phyloP scores from a whole-genome alignment of 495 filamentous ascomycete species.

The Thermothielavioides terrestris region DNA sequence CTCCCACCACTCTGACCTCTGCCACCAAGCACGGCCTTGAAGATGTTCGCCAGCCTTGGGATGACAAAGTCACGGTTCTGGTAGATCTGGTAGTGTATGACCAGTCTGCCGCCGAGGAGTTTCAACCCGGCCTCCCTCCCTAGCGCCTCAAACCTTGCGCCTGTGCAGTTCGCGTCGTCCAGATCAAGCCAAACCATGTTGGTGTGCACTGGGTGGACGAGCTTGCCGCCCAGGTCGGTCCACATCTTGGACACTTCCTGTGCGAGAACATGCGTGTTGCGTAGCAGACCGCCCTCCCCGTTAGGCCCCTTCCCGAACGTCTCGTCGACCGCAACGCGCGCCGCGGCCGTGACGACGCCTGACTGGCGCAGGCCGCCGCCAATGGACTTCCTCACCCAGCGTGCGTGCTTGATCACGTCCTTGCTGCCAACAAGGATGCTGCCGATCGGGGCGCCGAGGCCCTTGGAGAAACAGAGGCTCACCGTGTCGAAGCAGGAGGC shows the following conservation, averaged over 20 bases:
- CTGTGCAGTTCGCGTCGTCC: constrained; percentile 38
- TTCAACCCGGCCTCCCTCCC: constrained; percentile 47
- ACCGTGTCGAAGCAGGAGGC: constrained; percentile 68
- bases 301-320: constrained; percentile 55
- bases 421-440: constrained; percentile 63
- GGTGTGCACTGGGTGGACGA: constrained; percentile 60
- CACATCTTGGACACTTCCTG: constrained; percentile 56
- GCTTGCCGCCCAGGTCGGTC: constrained; percentile 53
- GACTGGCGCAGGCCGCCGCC: constrained; percentile 76
- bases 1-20: constrained; percentile 6
- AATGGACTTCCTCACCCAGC: constrained; percentile 76
- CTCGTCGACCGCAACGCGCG: constrained; percentile 53
- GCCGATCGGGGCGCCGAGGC: constrained; percentile 81
- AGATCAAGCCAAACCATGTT: constrained; percentile 95
- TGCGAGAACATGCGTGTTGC: constrained; percentile 54
- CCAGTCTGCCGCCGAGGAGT: constrained; percentile 44
- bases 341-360: constrained; percentile 52
- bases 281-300: constrained; percentile 57
- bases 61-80: constrained; percentile 40
- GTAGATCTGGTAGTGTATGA: constrained; percentile 59
- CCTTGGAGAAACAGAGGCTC: constrained; percentile 81
- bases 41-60: constrained; percentile 38
- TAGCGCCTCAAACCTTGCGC: constrained; percentile 39
- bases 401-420: constrained; percentile 58
- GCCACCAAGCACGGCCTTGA: constrained; percentile 32